phyloP scores from a whole-genome alignment of 75 land plant genomes.

The Adiantum capillusveneris region DNA sequence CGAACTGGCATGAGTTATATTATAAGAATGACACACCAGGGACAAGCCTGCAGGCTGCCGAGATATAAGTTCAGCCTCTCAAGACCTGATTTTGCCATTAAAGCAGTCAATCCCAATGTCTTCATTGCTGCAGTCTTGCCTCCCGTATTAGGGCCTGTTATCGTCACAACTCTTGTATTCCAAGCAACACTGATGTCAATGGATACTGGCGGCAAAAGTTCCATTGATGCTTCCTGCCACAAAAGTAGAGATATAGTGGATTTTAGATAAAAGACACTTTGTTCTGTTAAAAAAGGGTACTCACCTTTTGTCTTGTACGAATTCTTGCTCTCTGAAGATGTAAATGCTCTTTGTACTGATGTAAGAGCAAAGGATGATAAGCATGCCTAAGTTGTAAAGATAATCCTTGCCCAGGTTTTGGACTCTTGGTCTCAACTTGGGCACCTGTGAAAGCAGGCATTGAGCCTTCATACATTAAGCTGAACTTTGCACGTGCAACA shows the following conservation, averaged over 20 bases:
- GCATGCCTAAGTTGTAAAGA: constrained; percentile 53
- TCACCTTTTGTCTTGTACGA: too few species aligned
- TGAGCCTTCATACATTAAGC: constrained; percentile 57
- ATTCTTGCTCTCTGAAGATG: not conserved
- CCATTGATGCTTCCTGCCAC: not conserved
- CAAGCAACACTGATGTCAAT: constrained; percentile 18
- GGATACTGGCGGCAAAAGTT: constrained; percentile 4
- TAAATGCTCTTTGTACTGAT: constrained; percentile 34
- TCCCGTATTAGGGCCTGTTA: constrained; percentile 95
- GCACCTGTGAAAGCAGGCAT: constrained; percentile 33
- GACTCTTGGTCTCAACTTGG: constrained; percentile 2
- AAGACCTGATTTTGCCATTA: constrained; percentile 92
- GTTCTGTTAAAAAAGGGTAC: too few species aligned
- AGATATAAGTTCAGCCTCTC: too few species aligned
- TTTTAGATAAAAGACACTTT: too few species aligned
- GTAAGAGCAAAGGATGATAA: constrained; percentile 71
- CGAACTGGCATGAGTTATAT: not conserved
- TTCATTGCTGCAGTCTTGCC: constrained; percentile 92
- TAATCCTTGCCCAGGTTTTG: constrained; percentile 23
- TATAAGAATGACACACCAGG: too few species aligned
- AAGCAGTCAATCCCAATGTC: constrained; percentile 76
- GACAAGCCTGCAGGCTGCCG: too few species aligned
- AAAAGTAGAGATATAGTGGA: not conserved
- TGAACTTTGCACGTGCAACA: constrained; percentile 69
- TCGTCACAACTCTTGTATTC: constrained; percentile 47